Evolutionary conservation across 2,329 filamentous ascomycete species (phyloP).

Genomic region (Pseudogymnoascus sp.): DNA sequence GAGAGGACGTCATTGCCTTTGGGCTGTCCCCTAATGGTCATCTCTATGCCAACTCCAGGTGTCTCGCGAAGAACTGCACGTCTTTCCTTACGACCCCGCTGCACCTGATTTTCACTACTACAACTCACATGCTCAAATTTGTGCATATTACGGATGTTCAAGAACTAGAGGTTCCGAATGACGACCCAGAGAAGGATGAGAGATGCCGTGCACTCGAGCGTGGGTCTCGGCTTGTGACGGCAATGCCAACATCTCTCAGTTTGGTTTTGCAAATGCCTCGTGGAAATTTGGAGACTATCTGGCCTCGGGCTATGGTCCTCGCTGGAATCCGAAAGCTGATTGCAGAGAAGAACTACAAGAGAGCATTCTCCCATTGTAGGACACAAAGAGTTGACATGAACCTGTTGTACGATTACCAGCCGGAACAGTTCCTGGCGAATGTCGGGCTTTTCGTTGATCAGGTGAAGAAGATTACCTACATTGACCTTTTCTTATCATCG

Average conservation of each 20-base stretch:
- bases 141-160: constrained; percentile 65
- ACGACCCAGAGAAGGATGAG: constrained; percentile 88
- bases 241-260: constrained; percentile 79
- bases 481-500: constrained; percentile 87
- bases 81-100: constrained; percentile 76
- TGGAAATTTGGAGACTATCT: constrained; percentile 93
- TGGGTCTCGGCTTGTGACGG: constrained; percentile 76
- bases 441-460: constrained; percentile 75
- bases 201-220: constrained; percentile 86
- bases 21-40: constrained; percentile 69
- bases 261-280: constrained; percentile 90
- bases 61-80: constrained; percentile 79
- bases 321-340: constrained; percentile 80
- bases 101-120: constrained; percentile 88
- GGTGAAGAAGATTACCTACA: constrained; percentile 68
- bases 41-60: constrained; percentile 66
- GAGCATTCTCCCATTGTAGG: constrained; percentile 79
- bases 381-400: constrained; percentile 97
- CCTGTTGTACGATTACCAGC: constrained; percentile 88
- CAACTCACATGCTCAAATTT: constrained; percentile 87
- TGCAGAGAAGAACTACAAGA: constrained; percentile 69
- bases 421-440: constrained; percentile 71
- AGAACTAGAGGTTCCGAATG: constrained; percentile 71
- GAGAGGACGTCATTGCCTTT: constrained; percentile 22
- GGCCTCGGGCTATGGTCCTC: constrained; percentile 82